A percentile compares a stretch with the other conserved stretches of the same genome.
phyloP scores from a whole-genome alignment of 2,329 filamentous ascomycete species.

The Diplodia sapinea region DNA sequence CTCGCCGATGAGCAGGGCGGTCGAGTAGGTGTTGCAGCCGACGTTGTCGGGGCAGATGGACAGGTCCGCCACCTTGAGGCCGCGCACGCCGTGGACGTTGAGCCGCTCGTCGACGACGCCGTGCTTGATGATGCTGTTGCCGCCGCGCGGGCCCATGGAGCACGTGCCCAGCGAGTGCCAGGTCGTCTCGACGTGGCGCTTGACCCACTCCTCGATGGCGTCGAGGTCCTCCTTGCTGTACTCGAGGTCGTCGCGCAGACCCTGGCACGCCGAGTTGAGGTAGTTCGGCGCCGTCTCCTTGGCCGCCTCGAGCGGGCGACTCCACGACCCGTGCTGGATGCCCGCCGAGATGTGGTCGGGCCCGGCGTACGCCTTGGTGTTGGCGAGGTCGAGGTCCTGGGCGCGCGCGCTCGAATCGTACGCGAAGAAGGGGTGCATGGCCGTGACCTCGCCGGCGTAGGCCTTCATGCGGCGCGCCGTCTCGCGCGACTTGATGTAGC shows the following conservation, averaged over 20 bases:
- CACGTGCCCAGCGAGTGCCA: constrained; percentile 74
- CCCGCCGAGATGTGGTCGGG: constrained; percentile 73
- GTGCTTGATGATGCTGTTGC: constrained; percentile 81
- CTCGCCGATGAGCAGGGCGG: constrained; percentile 76
- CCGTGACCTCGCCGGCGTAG: constrained; percentile 72
- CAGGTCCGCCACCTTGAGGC: constrained; percentile 77
- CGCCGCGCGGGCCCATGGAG: constrained; percentile 76
- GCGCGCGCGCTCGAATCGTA: constrained; percentile 73
- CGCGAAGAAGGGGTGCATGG: constrained; percentile 72
- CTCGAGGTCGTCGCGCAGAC: constrained; percentile 66
- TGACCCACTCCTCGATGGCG: constrained; percentile 69
- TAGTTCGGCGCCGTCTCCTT: constrained; percentile 56
- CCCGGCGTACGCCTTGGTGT: constrained; percentile 76
- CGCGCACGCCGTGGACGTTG: constrained; percentile 78
- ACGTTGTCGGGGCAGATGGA: constrained; percentile 81
- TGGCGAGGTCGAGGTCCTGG: constrained; percentile 74
- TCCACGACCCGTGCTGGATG: constrained; percentile 75
- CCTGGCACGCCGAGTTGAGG: constrained; percentile 69
- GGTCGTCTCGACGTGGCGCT: constrained; percentile 73
- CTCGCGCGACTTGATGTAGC: constrained; percentile 81
- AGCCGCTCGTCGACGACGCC: constrained; percentile 78
- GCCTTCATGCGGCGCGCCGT: constrained; percentile 78
- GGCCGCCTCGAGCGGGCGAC: constrained; percentile 62
- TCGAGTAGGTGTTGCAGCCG: constrained; percentile 66
- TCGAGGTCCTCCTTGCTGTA: constrained; percentile 69